Evolutionary conservation across 345 rosid species (phyloP), one percentile per base, ranked within the genome.

Genomic region (Corchorus olitorius): DNA sequence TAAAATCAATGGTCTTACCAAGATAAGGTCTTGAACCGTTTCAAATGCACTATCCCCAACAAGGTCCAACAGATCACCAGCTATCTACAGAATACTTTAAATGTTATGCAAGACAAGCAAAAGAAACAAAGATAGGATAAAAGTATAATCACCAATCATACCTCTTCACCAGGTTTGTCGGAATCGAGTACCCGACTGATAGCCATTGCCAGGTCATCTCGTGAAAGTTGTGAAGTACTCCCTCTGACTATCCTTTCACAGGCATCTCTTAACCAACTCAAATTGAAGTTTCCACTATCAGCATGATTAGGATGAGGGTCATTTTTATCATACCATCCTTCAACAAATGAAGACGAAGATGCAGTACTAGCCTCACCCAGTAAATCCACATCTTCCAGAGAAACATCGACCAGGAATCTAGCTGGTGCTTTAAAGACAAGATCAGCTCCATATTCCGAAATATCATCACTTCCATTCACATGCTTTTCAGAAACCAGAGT

Each of bases 131-230:
- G 70, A 76, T 43, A 65, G 69, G 78, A 37, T 33, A 64, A 39
- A 55, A 73, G 49, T 69, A 60, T 64, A 70, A 67, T 58, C 54
- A 73, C 58, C 71, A 72, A 73, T 56, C 83, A 78, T 89, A 95
- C 99, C 97, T 95, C 98, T 79, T 95, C 99, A 55, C 97, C 96
- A 48, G 92, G 94, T 77, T 93, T 95, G 68, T 86, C 96, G 4
- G 97, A 90, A 75, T 92, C 98, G 72, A 95, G 90, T 67, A 92
- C 93, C 70, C 92, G 92, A 77, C 99, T 93, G 72, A 93, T 83
- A 66, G 99, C 95, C 97, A 90, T 92, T 54, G 98, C 98, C 72
- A 95, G 78, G 81, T 95, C 99, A 84, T 95, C 99, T 72, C 79
- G 83, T 65, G 99, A 90, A 73, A 95, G 92, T 65, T 91, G 92